Percentiles rank a stretch among this genome's conserved stretches.
Evolutionary conservation across 2,329 filamentous ascomycete species (phyloP).

Genomic region (Cyphellophora europaea): DNA sequence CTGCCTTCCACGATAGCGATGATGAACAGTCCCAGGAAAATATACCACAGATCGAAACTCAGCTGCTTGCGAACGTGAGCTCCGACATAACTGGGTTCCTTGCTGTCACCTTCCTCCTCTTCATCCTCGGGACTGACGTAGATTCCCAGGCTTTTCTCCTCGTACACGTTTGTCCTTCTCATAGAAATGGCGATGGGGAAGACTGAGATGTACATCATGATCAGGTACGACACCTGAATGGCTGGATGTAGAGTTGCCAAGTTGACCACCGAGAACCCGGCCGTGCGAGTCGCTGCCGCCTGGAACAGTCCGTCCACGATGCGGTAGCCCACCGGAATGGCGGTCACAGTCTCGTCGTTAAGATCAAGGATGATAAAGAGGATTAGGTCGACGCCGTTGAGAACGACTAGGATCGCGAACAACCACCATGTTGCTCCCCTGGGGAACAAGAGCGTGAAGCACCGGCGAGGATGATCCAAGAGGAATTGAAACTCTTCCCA

Average conservation of each 20-base stretch:
- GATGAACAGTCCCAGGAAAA: slow-evolving; percentile 88
- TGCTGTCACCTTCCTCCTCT: slow-evolving; percentile 42
- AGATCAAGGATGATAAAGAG: slow-evolving; percentile 92
- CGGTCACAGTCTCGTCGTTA: slow-evolving; percentile 58
- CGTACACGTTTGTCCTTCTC: slow-evolving; percentile 52
- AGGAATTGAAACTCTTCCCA: slow-evolving; percentile 90
- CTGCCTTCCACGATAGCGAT: slow-evolving; percentile 78
- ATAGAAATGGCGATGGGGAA: slow-evolving; percentile 55
- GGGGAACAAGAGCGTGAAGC: slow-evolving; percentile 91
- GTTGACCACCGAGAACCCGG: slow-evolving; percentile 77
- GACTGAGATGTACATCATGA: slow-evolving; percentile 59
- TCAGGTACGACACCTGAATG: slow-evolving; percentile 60
- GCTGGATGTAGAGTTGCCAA: slow-evolving; percentile 73
- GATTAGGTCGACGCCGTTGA: slow-evolving; percentile 79
- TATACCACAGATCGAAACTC: slow-evolving; percentile 95
- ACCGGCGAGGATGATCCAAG: slow-evolving; percentile 87
- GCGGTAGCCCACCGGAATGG: slow-evolving; percentile 61
- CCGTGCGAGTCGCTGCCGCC: slow-evolving; percentile 79
- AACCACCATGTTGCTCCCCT: slow-evolving; percentile 91
- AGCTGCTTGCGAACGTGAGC: slow-evolving; percentile 87
- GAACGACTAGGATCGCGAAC: slow-evolving; percentile 69
- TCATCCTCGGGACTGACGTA: slow-evolving; percentile 63
- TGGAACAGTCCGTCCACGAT: slow-evolving; percentile 86
- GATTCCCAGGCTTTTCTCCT: slow-evolving; percentile 52
- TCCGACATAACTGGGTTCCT: slow-evolving; percentile 72